A percentile compares a stretch with the other conserved stretches of the same genome.
These are phyloP conservation scores for Penicillium subrubescens DNA, from an alignment of 495 filamentous ascomycete genomes.

Conservation along the genomic window DNA sequence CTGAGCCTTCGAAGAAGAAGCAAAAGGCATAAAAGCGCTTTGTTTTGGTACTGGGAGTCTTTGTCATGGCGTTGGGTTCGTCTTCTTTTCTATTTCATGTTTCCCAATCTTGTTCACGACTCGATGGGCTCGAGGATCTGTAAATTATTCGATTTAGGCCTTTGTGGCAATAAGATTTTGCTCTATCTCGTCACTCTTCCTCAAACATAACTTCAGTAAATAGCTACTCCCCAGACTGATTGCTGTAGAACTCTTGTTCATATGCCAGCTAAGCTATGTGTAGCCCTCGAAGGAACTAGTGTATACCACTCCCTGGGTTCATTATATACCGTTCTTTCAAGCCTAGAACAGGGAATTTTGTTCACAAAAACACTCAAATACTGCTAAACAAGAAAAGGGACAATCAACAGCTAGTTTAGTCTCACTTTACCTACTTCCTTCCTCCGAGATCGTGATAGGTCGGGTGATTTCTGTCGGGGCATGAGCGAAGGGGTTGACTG, in stretches of 20 bases:
- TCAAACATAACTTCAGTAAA: background rate
- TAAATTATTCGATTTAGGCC: constrained; percentile 46
- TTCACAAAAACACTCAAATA: background rate
- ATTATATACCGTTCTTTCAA: background rate
- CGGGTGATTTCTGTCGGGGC: background rate
- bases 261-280: background rate
- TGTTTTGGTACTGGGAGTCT: constrained; percentile 44
- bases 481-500: background rate
- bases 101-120: constrained; percentile 41
- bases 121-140: constrained; percentile 48
- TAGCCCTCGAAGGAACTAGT: background rate
- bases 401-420: background rate
- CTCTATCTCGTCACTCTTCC: constrained; percentile 17
- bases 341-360: background rate
- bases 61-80: constrained; percentile 47
- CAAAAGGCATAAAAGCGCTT: constrained; percentile 48
- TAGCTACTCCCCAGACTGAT: background rate
- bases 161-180: constrained; percentile 28
- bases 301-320: background rate
- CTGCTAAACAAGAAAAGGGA: background rate
- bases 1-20: constrained; percentile 53
- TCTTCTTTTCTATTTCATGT: constrained; percentile 28
- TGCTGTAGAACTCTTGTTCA: background rate
- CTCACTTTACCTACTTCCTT: background rate
- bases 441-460: background rate